Evolutionary conservation across 371 early-diverging fungal species (phyloP), one percentile per base, ranked within the genome.

Genomic region (Parasitella parasitica): DNA sequence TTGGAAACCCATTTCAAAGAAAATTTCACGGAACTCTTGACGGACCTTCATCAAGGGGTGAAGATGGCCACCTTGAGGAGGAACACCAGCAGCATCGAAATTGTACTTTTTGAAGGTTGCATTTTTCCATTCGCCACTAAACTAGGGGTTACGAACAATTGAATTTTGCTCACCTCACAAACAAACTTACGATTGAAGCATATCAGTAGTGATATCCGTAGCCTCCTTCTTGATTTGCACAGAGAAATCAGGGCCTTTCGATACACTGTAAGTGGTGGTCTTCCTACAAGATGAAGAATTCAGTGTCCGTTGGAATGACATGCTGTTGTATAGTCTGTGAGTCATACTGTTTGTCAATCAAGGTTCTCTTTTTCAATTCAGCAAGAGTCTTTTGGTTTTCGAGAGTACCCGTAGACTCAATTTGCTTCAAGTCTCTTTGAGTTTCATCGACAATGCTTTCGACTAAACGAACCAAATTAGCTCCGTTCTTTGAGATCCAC

Each of bases 1-100:
- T 66, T 89, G 85, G 87, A 99, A 99, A 5, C 98, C 98, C 82
- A 99, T 91, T 77, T 99, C 99, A 78, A 99, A 94, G 86, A 99
- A 99, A 72, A 99, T 98, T 64, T 95, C 92, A 59, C 98, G 90
- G 87, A 99, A 97, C 80, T 99, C 99, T 69, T 98, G 97, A 66
- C 97, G 95, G 36, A 99, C 97, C 80, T 99, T 99, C 90, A 98
- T 91, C 51, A 99, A 86, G 58, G 99, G 99, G 76, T 99, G 99
- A 62, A 99, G 83, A 70, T 97, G 91, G 6, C 99, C 99, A 59
- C 91, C 91, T 36, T 76, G 65, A 26, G 96, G 94, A 35, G 86
- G 81, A 59, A 91, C 84, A 68, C 99, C 98, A 41, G 82, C 80
- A 9, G 97, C 92, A 57, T 94, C 88, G 86, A 99, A 99, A 85